A percentile compares a stretch with the other conserved stretches of the same genome.
phyloP scores from a whole-genome alignment of 805 yeast species.

The Yarrowia porcina region DNA sequence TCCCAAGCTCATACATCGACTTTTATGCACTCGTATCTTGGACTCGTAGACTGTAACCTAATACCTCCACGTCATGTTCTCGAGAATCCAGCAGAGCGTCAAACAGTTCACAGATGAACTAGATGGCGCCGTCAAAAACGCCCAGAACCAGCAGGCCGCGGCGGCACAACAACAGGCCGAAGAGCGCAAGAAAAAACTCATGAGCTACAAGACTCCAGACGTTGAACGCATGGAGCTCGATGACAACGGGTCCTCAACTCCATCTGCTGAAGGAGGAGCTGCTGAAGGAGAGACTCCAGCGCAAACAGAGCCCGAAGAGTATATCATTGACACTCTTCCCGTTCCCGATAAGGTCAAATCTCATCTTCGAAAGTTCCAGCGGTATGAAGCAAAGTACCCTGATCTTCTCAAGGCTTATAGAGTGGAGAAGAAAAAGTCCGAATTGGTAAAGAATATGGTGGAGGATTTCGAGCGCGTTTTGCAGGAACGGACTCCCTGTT shows the following conservation, averaged over 20 bases:
- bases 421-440: conserved; percentile 65
- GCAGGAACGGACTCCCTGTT: conserved; percentile 76
- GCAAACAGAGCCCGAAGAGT: background rate
- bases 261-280: background rate
- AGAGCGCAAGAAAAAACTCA: conserved; percentile 29
- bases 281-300: background rate
- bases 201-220: conserved; percentile 31
- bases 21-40: conserved; percentile 13
- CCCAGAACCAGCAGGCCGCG: conserved; percentile 27
- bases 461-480: conserved; percentile 61
- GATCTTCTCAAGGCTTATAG: conserved; percentile 79
- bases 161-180: conserved; percentile 15
- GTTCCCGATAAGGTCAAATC: conserved; percentile 42
- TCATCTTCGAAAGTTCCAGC: conserved; percentile 69
- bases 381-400: conserved; percentile 91
- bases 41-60: conserved; percentile 14
- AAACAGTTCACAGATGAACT: conserved; percentile 64
- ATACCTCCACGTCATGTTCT: conserved; percentile 44
- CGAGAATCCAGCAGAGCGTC: conserved; percentile 57
- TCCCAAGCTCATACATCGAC: background rate
- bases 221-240: conserved; percentile 29
- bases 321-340: conserved; percentile 20
- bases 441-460: conserved; percentile 45
- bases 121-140: conserved; percentile 40
- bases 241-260: background rate